Conservation (phyloP, 805 yeast species). For the Debaryomyces castellii region DNA sequence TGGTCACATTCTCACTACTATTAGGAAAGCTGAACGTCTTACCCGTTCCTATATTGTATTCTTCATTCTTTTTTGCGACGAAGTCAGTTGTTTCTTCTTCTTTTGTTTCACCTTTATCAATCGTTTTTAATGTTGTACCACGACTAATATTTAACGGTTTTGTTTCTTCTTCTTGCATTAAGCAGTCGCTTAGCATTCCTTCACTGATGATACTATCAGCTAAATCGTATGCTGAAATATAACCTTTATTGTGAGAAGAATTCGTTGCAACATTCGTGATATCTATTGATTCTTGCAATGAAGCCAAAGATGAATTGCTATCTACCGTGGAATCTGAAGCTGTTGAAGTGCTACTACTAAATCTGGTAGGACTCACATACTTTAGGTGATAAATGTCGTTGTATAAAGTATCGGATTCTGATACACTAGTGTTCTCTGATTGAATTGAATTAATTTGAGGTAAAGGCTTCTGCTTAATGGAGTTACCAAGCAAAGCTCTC, state of each 20-base stretch:
- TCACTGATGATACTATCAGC: not conserved
- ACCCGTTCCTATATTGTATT: constrained; percentile 37
- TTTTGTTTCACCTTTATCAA: not conserved
- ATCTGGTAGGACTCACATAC: not conserved
- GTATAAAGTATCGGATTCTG: too few species aligned
- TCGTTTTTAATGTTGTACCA: not conserved
- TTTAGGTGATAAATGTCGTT: not conserved
- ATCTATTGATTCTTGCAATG: constrained; percentile 27
- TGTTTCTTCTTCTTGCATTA: constrained; percentile 4
- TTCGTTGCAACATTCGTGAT: constrained; percentile 6
- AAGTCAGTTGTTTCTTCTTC: not conserved
- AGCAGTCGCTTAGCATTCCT: not conserved
- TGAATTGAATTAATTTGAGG: not conserved
- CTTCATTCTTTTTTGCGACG: constrained; percentile 5
- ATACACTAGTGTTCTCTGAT: too few species aligned
- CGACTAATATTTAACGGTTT: constrained; percentile 14
- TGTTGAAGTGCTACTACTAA: not conserved
- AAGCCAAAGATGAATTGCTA: constrained; percentile 24
- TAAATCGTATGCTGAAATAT: not conserved
- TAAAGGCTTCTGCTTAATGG: not conserved
- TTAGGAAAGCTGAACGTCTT: constrained; percentile 39
- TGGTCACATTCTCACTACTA: constrained; percentile 31
- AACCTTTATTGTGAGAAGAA: not conserved
- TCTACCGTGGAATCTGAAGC: not conserved
- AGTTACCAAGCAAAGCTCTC: not conserved